These are phyloP conservation scores for Sporisorium iseilematis-ciliati DNA, from an alignment of 1,284 basidiomycete species.

Conservation along the genomic window DNA sequence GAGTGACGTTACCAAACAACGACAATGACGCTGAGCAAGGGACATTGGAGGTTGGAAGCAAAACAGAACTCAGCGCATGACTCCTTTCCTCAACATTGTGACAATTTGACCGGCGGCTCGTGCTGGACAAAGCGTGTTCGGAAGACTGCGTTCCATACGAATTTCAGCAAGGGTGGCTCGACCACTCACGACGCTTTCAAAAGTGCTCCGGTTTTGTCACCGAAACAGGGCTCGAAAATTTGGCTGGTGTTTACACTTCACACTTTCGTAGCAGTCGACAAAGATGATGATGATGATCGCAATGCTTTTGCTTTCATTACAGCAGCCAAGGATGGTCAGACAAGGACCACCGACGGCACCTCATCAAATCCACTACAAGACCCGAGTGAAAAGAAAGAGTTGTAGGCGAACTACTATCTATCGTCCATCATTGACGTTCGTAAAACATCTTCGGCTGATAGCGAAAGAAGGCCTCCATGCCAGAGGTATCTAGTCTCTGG, in stretches of 20 bases:
- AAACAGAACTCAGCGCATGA: not conserved
- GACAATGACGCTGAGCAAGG: slow-evolving; percentile 7
- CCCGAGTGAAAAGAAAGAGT: not conserved
- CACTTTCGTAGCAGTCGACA: not conserved
- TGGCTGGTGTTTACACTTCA: slow-evolving; percentile 9
- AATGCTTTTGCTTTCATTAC: not conserved
- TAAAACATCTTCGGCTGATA: slow-evolving; percentile 51
- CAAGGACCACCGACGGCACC: not conserved
- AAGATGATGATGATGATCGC: not conserved
- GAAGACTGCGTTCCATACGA: slow-evolving; percentile 20
- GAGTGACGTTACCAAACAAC: not conserved
- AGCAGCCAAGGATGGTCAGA: not conserved
- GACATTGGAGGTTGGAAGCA: slow-evolving; percentile 16
- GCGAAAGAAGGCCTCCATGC: slow-evolving; percentile 55
- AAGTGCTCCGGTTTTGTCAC: not conserved
- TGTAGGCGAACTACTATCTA: slow-evolving; percentile 59
- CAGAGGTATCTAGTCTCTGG: slow-evolving; percentile 53
- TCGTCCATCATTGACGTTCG: slow-evolving; percentile 55
- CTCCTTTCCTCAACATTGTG: not conserved
- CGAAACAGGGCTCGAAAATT: slow-evolving; percentile 1
- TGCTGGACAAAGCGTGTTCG: slow-evolving; percentile 11
- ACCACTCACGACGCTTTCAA: slow-evolving; percentile 8
- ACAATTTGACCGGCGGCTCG: slow-evolving; percentile 14
- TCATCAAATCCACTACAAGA: not conserved
- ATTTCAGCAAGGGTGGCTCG: slow-evolving; percentile 17